Percentiles rank a stretch among this genome's conserved stretches.
These are phyloP conservation scores for Oldenlandia corymbosa DNA, from an alignment of 257 asterid species.

Conservation along the genomic window DNA sequence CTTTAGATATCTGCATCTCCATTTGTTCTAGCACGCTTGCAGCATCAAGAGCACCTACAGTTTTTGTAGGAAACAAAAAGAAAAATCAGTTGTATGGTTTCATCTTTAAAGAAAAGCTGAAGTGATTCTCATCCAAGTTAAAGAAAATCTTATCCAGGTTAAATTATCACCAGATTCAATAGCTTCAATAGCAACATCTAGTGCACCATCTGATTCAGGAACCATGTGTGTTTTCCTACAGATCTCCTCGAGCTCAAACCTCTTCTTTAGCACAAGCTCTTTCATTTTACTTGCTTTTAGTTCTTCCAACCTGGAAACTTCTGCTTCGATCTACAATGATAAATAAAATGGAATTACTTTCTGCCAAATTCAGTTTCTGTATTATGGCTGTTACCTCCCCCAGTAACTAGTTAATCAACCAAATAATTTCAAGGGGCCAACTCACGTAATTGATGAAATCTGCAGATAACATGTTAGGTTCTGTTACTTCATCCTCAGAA, in stretches of 20 bases:
- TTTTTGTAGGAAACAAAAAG: too few relatives aligned
- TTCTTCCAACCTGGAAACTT: constrained; percentile 85
- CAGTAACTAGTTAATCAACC: not conserved
- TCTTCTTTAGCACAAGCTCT: constrained; percentile 92
- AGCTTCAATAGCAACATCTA: constrained; percentile 63
- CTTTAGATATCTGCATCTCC: constrained; percentile 80
- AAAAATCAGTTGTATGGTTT: too few relatives aligned
- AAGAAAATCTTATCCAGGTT: constrained; percentile 2
- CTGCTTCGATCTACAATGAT: constrained; percentile 64
- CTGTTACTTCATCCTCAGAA: constrained; percentile 79
- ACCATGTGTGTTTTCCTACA: constrained; percentile 74
- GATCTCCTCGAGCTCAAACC: constrained; percentile 76
- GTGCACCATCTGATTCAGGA: constrained; percentile 56
- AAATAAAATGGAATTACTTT: constrained; percentile 16
- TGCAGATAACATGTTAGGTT: constrained; percentile 73
- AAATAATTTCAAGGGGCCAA: constrained; percentile 7
- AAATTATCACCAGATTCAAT: constrained; percentile 73
- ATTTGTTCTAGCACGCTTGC: constrained; percentile 79
- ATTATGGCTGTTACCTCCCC: too few relatives aligned
- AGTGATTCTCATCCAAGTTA: not conserved
- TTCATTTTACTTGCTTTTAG: constrained; percentile 88
- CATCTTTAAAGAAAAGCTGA: too few relatives aligned
- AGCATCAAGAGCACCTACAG: constrained; percentile 77
- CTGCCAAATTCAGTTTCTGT: constrained; percentile 9
- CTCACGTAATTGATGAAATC: constrained; percentile 67